These are phyloP conservation scores for Passiflora organensis DNA, from an alignment of 345 rosid genomes.

Conservation along the genomic window DNA sequence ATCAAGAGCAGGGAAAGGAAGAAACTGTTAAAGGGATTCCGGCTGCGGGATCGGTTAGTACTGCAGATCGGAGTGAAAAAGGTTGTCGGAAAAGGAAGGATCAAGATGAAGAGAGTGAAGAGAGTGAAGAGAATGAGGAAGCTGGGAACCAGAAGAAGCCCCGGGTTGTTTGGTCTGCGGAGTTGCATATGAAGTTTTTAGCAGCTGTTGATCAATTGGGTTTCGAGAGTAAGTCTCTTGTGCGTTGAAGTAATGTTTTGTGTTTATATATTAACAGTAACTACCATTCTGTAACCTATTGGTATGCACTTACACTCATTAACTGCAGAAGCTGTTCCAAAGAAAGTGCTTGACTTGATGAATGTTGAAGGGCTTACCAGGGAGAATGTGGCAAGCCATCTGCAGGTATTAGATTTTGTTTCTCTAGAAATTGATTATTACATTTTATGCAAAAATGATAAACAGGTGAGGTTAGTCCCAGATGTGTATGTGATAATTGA, in stretches of 20 bases:
- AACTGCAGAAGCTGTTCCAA: constrained; percentile 86
- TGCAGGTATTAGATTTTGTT: constrained; percentile 52
- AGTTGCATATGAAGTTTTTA: constrained; percentile 79
- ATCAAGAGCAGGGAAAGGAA: constrained; percentile 31
- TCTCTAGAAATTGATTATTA: neutral
- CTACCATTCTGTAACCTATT: neutral
- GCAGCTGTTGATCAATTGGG: constrained; percentile 83
- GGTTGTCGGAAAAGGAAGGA: constrained; percentile 62
- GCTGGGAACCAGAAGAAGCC: constrained; percentile 68
- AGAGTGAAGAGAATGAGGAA: constrained; percentile 58
- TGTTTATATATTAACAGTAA: neutral
- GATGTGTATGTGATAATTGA: neutral
- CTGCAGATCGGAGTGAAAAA: constrained; percentile 35
- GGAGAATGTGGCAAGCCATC: constrained; percentile 97
- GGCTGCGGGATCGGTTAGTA: constrained; percentile 26
- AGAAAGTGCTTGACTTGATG: constrained; percentile 90
- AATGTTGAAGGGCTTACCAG: constrained; percentile 85
- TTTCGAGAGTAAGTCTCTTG: constrained; percentile 60
- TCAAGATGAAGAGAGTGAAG: constrained; percentile 68
- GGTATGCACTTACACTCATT: constrained; percentile 2
- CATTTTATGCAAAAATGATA: neutral
- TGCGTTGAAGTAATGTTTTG: neutral
- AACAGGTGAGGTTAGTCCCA: neutral
- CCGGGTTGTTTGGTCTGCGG: constrained; percentile 88
- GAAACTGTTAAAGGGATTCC: constrained; percentile 35